These are phyloP conservation scores for Pelargonium nanum DNA, from an alignment of 345 rosid genomes.

Conservation along the genomic window DNA sequence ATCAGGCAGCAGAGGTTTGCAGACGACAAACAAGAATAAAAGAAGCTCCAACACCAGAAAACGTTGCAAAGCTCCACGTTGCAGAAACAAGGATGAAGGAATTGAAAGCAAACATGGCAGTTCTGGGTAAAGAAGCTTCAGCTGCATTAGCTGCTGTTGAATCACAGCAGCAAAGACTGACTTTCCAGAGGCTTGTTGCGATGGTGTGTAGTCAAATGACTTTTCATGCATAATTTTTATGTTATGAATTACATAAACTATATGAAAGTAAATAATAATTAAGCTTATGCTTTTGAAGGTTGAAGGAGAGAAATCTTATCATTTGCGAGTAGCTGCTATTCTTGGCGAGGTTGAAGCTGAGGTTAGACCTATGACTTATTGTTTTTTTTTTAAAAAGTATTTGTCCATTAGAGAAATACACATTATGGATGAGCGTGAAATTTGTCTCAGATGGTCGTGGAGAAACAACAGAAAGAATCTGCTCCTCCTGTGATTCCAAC, in stretches of 20 bases:
- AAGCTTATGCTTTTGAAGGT: slow-evolving; percentile 36
- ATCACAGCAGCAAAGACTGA: slow-evolving; percentile 81
- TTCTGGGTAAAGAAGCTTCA: slow-evolving; percentile 94
- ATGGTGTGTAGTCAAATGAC: slow-evolving; percentile 39
- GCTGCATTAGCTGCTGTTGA: slow-evolving; percentile 95
- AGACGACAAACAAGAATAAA: slow-evolving; percentile 70
- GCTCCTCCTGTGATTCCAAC: slow-evolving; percentile 72
- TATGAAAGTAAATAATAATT: not conserved
- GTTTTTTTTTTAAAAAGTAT: slow-evolving; percentile 4
- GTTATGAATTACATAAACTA: not conserved
- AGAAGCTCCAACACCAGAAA: slow-evolving; percentile 83
- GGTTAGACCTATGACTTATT: slow-evolving; percentile 40
- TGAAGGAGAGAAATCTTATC: slow-evolving; percentile 88
- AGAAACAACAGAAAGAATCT: slow-evolving; percentile 89
- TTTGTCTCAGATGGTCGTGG: slow-evolving; percentile 68
- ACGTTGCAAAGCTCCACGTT: slow-evolving; percentile 79
- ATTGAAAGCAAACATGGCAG: slow-evolving; percentile 80
- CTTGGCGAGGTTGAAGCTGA: slow-evolving; percentile 94
- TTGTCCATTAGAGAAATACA: slow-evolving; percentile 3
- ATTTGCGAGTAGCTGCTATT: slow-evolving; percentile 74
- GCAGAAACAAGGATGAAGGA: slow-evolving; percentile 83
- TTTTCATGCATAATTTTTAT: not conserved
- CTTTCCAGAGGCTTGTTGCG: slow-evolving; percentile 85
- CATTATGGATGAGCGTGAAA: slow-evolving; percentile 7
- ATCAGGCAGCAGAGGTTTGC: slow-evolving; percentile 70